Conservation (phyloP, 305 asterid species). For the Solanum hybrid region DNA sequence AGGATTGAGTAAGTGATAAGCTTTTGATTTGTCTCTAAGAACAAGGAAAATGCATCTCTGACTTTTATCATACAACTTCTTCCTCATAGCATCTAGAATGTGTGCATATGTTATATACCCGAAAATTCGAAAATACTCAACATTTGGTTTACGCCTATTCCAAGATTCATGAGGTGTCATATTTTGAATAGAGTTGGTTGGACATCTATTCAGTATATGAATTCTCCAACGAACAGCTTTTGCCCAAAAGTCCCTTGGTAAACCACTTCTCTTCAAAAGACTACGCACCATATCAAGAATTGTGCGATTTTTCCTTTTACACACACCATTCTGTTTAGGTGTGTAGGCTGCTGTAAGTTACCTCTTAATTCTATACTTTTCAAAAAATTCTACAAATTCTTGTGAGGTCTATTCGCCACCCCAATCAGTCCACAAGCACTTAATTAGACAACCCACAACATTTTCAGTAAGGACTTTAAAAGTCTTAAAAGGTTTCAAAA, state of each 20-base stretch:
- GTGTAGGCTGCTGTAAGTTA: background rate
- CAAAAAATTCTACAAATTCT: background rate
- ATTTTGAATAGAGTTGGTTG: too few relatives aligned
- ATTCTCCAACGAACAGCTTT: fast-evolving
- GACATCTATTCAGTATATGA: too few relatives aligned
- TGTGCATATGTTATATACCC: background rate
- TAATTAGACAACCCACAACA: slow-evolving; percentile 15
- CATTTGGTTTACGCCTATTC: background rate
- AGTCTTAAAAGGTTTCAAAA: background rate
- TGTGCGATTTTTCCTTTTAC: background rate
- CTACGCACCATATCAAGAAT: background rate
- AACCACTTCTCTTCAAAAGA: background rate
- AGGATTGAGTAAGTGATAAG: background rate
- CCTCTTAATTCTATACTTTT: background rate
- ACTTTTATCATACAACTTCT: background rate
- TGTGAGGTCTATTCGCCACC: background rate
- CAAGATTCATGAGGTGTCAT: background rate
- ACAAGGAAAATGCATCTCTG: background rate
- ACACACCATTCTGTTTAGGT: background rate
- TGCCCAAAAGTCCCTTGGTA: background rate
- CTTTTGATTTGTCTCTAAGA: background rate
- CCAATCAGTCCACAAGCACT: background rate
- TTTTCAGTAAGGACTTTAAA: background rate
- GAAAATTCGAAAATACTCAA: fast-evolving
- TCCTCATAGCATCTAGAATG: background rate